Percentiles rank a stretch among this genome's conserved stretches.
phyloP scores from a whole-genome alignment of 2,329 filamentous ascomycete genomes.

The Fusarium heterosporum region DNA sequence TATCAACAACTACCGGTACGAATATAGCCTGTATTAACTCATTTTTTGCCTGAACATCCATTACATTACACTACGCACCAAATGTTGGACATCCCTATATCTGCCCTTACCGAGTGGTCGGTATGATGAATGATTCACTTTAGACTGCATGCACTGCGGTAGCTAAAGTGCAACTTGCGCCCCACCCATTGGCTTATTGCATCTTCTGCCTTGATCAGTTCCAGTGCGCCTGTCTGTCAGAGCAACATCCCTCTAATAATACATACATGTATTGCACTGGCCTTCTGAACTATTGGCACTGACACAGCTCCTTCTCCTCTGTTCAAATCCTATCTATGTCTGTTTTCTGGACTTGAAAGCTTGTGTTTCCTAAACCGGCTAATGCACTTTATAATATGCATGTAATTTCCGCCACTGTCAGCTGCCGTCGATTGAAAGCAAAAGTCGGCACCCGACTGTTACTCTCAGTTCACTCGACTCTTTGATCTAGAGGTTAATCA shows the following conservation, averaged over 20 bases:
- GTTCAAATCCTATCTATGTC: background rate
- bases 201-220: background rate
- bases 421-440: background rate
- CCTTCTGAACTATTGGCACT: background rate
- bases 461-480: no score
- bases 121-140: conserved; percentile 33
- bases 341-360: background rate
- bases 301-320: background rate
- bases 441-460: background rate
- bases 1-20: background rate
- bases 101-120: conserved; percentile 29
- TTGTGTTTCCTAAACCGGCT: conserved; percentile 18
- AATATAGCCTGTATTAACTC: background rate
- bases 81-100: conserved; percentile 3
- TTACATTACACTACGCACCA: background rate
- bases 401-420: conserved; percentile 22
- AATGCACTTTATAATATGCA: conserved; percentile 19
- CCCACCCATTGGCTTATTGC: background rate
- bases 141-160: conserved; percentile 31
- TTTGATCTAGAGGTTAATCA: background rate
- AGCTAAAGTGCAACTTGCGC: conserved; percentile 9
- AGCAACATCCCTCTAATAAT: background rate
- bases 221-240: background rate
- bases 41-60: background rate
- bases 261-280: background rate